Conservation (phyloP, 257 asterid species). For the Linderniella brevidens region DNA sequence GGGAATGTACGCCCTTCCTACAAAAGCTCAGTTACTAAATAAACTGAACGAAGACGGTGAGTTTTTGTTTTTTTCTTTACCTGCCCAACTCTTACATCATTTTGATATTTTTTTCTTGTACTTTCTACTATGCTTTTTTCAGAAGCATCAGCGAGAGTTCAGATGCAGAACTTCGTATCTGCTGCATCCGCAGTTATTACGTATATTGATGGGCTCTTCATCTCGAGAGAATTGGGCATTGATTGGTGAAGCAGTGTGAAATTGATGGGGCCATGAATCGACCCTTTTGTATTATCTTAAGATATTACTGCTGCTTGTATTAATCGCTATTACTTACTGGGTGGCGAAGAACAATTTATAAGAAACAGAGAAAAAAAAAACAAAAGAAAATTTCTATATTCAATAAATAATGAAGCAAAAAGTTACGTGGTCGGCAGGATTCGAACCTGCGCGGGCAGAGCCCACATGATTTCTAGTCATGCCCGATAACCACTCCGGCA, state of each 20-base stretch:
- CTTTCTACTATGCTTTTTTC: constrained; percentile 9
- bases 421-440: constrained; percentile 91
- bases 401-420: too few species aligned
- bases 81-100: not conserved
- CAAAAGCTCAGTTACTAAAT: constrained; percentile 55
- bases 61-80: constrained; percentile 10
- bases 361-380: too few species aligned
- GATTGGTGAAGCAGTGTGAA: constrained; percentile 43
- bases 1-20: constrained; percentile 93
- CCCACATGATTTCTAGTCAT: constrained; percentile 99
- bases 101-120: constrained; percentile 1
- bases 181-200: constrained; percentile 31
- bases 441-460: constrained; percentile 99
- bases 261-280: too few species aligned
- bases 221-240: constrained; percentile 45
- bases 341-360: too few species aligned
- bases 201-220: constrained; percentile 60
- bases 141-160: constrained; percentile 54
- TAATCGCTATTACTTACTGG: too few species aligned
- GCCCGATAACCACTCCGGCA: constrained; percentile 99
- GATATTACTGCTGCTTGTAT: too few species aligned
- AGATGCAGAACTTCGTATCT: constrained; percentile 55
- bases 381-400: too few species aligned
- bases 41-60: constrained; percentile 89
- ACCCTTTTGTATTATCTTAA: too few species aligned